phyloP scores from a whole-genome alignment of 331 rosid species.

The Pyracantha coccinea region DNA sequence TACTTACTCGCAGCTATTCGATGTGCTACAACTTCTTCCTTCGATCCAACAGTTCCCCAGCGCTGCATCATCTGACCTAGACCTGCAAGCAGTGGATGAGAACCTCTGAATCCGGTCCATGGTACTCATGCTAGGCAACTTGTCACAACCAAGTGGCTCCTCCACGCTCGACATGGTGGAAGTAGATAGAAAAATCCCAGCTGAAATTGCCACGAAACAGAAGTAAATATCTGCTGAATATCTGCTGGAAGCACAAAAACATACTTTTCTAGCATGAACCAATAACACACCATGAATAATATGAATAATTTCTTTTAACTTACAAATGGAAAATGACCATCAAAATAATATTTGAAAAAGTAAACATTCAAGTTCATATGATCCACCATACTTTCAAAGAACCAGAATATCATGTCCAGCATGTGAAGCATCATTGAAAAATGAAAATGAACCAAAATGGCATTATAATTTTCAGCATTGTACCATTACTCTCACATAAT shows the following conservation, averaged over 20 bases:
- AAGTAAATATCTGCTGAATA: conserved; percentile 16
- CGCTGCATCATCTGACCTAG: conserved; percentile 53
- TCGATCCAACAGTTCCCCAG: conserved; percentile 78
- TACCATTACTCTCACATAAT: background rate
- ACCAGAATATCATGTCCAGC: background rate
- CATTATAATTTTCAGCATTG: background rate
- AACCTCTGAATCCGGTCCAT: conserved; percentile 67
- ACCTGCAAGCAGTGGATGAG: conserved; percentile 77
- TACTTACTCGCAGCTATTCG: conserved; percentile 60
- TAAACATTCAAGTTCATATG: background rate
- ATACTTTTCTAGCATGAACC: background rate
- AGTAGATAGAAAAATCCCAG: conserved; percentile 15
- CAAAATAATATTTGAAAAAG: background rate
- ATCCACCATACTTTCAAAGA: background rate
- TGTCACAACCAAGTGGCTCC: conserved; percentile 89
- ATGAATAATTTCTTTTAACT: background rate
- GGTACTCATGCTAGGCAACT: conserved; percentile 85
- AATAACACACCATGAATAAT: background rate
- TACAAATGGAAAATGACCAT: background rate
- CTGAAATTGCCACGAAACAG: conserved; percentile 20
- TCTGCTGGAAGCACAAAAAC: background rate
- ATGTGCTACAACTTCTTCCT: conserved; percentile 79
- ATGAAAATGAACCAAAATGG: background rate
- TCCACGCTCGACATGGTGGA: conserved; percentile 85
- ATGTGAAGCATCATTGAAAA: background rate